phyloP scores from a whole-genome alignment of 768 basidiomycete species.

The Lactifluus hygrophoroides region DNA sequence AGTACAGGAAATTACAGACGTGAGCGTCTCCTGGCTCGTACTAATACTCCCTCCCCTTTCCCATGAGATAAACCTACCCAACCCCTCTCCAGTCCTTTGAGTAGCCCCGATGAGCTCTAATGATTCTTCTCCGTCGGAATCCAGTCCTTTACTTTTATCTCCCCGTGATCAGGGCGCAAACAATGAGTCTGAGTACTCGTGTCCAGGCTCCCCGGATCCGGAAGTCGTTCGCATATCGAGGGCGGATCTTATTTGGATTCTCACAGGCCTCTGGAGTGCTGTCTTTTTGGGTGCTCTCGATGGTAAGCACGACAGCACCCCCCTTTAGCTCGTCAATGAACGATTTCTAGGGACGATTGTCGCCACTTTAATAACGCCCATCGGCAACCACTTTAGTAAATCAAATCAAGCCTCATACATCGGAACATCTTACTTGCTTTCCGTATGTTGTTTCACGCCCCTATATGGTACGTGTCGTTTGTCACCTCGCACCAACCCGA shows the following conservation, averaged over 20 bases:
- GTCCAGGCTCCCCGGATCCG: neutral
- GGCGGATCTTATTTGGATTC: conserved; percentile 57
- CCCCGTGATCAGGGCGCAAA: neutral
- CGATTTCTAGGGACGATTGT: conserved; percentile 62
- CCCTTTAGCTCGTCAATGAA: neutral
- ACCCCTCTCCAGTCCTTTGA: conserved; percentile 1
- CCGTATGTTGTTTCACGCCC: conserved; percentile 87
- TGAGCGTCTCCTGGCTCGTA: conserved; percentile 15
- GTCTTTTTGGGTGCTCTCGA: conserved; percentile 82
- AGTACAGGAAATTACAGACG: neutral
- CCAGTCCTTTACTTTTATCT: conserved; percentile 44
- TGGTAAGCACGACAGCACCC: conserved; percentile 36
- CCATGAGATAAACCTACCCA: conserved; percentile 6
- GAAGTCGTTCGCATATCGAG: conserved; percentile 27
- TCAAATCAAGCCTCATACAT: conserved; percentile 79
- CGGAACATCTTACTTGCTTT: conserved; percentile 80
- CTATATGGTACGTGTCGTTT: conserved; percentile 53
- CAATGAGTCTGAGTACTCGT: neutral
- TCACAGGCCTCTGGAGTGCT: conserved; percentile 72
- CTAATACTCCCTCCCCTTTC: conserved; percentile 16
- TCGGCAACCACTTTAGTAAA: conserved; percentile 78
- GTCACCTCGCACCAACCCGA: conserved; percentile 14
- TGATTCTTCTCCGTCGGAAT: conserved; percentile 39
- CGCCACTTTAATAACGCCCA: conserved; percentile 75
- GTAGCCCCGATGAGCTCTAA: conserved; percentile 32